A percentile compares a stretch with the other conserved stretches of the same genome.
These are phyloP conservation scores for Chlamydomonas schloesseri DNA, from an alignment of 139 green algal genomes.

Conservation along the genomic window DNA sequence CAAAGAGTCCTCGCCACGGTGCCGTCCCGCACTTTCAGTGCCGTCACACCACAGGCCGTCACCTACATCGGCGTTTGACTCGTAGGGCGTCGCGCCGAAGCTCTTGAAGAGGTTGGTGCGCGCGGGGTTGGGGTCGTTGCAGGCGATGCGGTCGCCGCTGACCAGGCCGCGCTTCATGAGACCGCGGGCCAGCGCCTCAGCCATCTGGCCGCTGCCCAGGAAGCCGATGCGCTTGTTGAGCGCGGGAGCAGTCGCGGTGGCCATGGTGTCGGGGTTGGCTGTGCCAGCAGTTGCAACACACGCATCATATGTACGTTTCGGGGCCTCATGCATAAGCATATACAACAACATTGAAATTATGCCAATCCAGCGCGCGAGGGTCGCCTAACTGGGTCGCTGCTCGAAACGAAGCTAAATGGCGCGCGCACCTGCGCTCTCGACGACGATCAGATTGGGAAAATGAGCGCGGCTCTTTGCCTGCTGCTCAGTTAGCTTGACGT, in stretches of 20 bases:
- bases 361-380: no score
- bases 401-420: no score
- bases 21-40: no score
- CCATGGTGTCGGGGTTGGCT: background rate
- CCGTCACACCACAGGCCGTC: no score
- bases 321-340: no score
- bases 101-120: conserved; percentile 83
- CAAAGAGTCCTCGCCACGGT: no score
- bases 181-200: conserved; percentile 89
- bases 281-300: background rate
- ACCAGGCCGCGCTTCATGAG: conserved; percentile 82
- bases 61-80: conserved; percentile 74
- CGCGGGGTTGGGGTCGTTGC: conserved; percentile 71
- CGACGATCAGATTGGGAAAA: background rate
- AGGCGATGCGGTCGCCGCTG: conserved; percentile 66
- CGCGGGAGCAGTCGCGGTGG: background rate
- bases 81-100: conserved; percentile 66
- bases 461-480: background rate
- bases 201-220: conserved; percentile 86
- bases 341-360: no score
- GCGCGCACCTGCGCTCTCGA: background rate
- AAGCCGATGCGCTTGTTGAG: conserved; percentile 80
- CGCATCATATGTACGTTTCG: no score
- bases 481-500: conserved; percentile 9
- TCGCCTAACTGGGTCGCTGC: no score